Evolutionary conservation across 768 basidiomycete genomes (phyloP).

Genomic region (Russula sp.): DNA sequence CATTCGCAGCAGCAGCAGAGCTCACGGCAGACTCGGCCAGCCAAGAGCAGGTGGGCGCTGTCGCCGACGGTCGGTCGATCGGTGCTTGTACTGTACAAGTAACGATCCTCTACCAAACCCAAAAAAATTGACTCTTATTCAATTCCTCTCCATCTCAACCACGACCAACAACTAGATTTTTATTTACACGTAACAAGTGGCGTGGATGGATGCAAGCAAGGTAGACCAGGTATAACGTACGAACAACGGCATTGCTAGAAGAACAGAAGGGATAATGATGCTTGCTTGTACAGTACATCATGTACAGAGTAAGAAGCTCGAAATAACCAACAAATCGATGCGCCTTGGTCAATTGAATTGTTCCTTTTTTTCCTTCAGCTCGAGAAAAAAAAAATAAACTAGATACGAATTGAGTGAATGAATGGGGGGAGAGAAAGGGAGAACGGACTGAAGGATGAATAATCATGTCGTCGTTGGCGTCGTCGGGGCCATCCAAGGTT

Average conservation of each 20-base stretch:
- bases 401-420: background rate
- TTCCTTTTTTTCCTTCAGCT: background rate
- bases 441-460: background rate
- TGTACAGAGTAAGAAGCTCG: background rate
- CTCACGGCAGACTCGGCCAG: too few relatives aligned
- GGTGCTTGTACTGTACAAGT: too few relatives aligned
- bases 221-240: background rate
- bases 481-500: constrained; percentile 15
- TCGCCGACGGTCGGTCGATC: too few relatives aligned
- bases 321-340: background rate
- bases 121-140: too few relatives aligned
- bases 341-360: background rate
- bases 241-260: background rate
- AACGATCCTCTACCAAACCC: too few relatives aligned
- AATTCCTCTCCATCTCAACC: too few relatives aligned
- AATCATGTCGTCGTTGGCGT: too few relatives aligned
- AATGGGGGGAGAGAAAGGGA: background rate
- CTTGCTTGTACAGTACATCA: background rate
- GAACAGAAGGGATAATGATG: constrained; percentile 21
- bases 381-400: too few relatives aligned
- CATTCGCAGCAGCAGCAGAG: too few relatives aligned
- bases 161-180: background rate
- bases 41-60: too few relatives aligned
- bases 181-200: constrained; percentile 9
- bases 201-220: background rate